Conservation (phyloP, 2,329 filamentous ascomycete genomes). For the Xylaria sp. region DNA sequence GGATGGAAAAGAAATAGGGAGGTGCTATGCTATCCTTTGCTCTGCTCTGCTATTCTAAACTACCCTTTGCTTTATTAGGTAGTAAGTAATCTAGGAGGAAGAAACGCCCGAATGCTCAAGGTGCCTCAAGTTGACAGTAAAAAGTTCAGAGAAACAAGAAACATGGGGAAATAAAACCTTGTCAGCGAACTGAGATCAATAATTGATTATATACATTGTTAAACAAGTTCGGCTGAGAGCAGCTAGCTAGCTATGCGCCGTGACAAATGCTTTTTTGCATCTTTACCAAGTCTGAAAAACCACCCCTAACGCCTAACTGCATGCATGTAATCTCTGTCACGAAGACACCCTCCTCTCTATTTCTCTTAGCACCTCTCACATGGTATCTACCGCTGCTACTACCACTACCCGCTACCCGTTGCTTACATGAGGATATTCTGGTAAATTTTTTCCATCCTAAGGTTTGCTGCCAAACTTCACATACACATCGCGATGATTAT, state of each 20-base stretch:
- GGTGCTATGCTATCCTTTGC: not conserved
- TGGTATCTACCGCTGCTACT: slow-evolving; percentile 24
- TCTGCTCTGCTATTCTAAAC: too few relatives aligned
- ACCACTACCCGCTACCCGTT: slow-evolving; percentile 1
- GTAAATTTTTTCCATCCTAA: slow-evolving; percentile 17
- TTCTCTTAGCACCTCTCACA: slow-evolving; percentile 3
- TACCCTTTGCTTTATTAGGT: not conserved
- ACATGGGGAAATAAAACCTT: not conserved
- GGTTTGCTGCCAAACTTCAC: slow-evolving; percentile 10
- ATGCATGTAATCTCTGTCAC: slow-evolving; percentile 48
- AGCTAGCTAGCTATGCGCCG: slow-evolving; percentile 12
- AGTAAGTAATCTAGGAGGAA: not conserved
- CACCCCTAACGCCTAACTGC: slow-evolving; percentile 48
- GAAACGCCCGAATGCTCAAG: not conserved
- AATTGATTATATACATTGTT: slow-evolving; percentile 23
- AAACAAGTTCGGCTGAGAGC: slow-evolving; percentile 12
- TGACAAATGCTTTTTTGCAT: slow-evolving; percentile 32
- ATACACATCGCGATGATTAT: slow-evolving; percentile 11
- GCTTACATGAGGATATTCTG: slow-evolving; percentile 24
- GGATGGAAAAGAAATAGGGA: slow-evolving; percentile 64
- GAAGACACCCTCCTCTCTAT: slow-evolving; percentile 39
- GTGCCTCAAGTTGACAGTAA: not conserved
- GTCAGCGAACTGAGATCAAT: slow-evolving; percentile 11
- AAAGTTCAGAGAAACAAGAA: not conserved
- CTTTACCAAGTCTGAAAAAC: slow-evolving; percentile 36